A percentile compares a stretch with the other conserved stretches of the same genome.
phyloP scores from a whole-genome alignment of 2,329 filamentous ascomycete genomes.

The Trichoderma koningii region DNA sequence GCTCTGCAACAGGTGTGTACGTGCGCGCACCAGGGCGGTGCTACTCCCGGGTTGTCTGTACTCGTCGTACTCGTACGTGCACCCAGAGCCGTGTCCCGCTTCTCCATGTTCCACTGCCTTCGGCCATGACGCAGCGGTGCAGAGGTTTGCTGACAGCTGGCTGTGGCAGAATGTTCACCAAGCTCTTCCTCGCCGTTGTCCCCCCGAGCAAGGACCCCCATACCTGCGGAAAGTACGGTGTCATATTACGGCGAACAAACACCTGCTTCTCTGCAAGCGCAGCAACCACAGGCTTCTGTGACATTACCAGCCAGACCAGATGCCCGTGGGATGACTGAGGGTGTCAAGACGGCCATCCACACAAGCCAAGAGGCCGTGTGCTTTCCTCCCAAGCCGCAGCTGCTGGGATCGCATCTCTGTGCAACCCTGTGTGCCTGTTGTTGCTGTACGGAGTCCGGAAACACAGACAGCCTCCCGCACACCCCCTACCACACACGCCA shows the following conservation, averaged over 20 bases:
- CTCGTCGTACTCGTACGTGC: neutral
- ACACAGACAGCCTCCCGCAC: neutral
- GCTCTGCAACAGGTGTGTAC: slow-evolving; percentile 1
- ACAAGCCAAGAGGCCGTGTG: slow-evolving; percentile 1
- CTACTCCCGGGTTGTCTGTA: neutral
- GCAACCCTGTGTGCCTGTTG: neutral
- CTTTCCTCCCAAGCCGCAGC: neutral
- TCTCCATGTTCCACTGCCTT: slow-evolving; percentile 2
- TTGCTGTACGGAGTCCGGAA: neutral
- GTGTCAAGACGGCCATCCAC: slow-evolving; percentile 4
- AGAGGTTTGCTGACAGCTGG: neutral
- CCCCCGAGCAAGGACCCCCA: neutral
- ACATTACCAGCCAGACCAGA: neutral
- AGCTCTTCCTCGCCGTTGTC: neutral
- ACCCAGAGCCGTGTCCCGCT: neutral
- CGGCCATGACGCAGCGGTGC: neutral
- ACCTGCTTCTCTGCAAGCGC: neutral
- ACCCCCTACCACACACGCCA: slow-evolving; percentile 20
- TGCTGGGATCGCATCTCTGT: neutral
- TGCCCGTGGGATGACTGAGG: neutral
- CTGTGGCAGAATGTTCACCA: no score
- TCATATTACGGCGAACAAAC: no score
- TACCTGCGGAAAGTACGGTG: neutral
- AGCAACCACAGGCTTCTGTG: neutral
- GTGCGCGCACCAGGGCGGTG: neutral